Evolutionary conservation across 768 basidiomycete species (phyloP).

Genomic region (Termitomyces titanicus): DNA sequence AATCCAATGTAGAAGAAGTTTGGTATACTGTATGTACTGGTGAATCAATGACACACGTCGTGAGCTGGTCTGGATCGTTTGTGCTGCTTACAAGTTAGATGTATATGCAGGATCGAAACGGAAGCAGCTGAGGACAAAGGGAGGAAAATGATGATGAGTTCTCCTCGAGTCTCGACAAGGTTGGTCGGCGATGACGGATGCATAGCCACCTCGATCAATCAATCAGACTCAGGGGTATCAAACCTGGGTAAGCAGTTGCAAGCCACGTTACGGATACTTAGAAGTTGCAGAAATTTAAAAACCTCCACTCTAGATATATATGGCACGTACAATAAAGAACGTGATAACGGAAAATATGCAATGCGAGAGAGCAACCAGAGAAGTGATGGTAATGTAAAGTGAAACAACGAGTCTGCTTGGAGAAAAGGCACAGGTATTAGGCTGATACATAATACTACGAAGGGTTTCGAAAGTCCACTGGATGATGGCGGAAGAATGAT

Average conservation of each 20-base stretch:
- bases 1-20: not conserved
- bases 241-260: no score
- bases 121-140: not conserved
- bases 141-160: not conserved
- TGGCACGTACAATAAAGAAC: constrained; percentile 10
- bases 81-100: not conserved
- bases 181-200: not conserved
- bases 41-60: not conserved
- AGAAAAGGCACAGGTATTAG: constrained; percentile 28
- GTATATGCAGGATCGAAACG: not conserved
- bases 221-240: no score
- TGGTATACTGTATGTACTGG: not conserved
- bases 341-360: constrained; percentile 14
- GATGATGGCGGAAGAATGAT: constrained; percentile 25
- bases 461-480: constrained; percentile 29
- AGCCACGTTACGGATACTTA: no score
- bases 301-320: constrained; percentile 10
- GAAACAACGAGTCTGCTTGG: constrained; percentile 6
- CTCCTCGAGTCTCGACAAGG: not conserved
- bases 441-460: constrained; percentile 18
- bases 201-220: no score
- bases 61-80: not conserved
- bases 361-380: constrained; percentile 13
- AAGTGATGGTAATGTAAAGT: constrained; percentile 10
- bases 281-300: no score